Evolutionary conservation across 2,329 filamentous ascomycete species (phyloP).

Genomic region (Colletotrichum sp.): DNA sequence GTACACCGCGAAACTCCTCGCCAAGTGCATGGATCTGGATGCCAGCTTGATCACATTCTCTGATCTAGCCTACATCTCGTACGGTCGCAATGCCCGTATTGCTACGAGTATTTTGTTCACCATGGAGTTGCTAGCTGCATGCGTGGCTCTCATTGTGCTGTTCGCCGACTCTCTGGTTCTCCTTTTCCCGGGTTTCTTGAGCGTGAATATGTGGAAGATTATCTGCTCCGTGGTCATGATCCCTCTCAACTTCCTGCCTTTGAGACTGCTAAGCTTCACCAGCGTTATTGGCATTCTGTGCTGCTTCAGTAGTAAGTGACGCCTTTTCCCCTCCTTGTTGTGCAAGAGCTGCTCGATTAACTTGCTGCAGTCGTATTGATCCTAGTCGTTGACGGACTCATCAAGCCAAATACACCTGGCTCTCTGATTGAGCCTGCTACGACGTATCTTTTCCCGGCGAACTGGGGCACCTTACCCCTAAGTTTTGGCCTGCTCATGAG

Average conservation of each 20-base stretch:
- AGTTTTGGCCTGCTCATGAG: constrained; percentile 91
- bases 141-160: constrained; percentile 88
- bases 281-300: constrained; percentile 88
- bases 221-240: constrained; percentile 80
- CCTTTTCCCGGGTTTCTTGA: constrained; percentile 72
- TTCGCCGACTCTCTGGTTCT: constrained; percentile 89
- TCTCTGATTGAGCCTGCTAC: constrained; percentile 81
- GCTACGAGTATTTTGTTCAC: constrained; percentile 87
- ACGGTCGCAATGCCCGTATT: constrained; percentile 80
- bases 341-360: not conserved
- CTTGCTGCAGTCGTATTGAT: constrained; percentile 73
- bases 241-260: constrained; percentile 82
- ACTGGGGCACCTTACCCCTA: constrained; percentile 86
- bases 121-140: constrained; percentile 84
- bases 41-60: constrained; percentile 90
- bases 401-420: constrained; percentile 80
- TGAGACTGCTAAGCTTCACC: constrained; percentile 85
- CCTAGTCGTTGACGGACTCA: constrained; percentile 82
- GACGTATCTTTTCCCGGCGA: constrained; percentile 82
- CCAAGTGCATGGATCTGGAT: constrained; percentile 88
- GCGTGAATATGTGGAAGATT: constrained; percentile 80
- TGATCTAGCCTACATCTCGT: constrained; percentile 89
- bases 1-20: constrained; percentile 85
- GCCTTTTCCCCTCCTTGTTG: not conserved
- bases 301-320: constrained; percentile 80